phyloP scores from a whole-genome alignment of 768 basidiomycete genomes.

The Tricholoma bakamatsutake region DNA sequence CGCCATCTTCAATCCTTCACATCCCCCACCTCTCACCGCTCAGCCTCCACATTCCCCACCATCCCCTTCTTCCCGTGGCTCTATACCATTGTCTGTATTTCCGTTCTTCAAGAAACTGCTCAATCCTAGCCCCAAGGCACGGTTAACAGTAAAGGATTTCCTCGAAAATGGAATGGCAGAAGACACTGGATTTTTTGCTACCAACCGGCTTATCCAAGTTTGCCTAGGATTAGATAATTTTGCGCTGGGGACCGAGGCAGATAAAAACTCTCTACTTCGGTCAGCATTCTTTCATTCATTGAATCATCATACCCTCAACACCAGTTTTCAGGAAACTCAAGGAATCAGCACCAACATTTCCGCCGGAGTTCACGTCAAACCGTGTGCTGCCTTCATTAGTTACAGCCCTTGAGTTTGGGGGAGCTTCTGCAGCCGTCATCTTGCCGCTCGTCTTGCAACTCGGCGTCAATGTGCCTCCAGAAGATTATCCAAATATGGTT shows the following conservation, averaged over 20 bases:
- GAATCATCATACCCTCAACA: slow-evolving; percentile 2
- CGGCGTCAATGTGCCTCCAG: slow-evolving; percentile 61
- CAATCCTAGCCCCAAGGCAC: slow-evolving; percentile 80
- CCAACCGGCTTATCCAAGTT: slow-evolving; percentile 79
- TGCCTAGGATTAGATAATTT: slow-evolving; percentile 86
- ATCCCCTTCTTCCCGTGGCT: slow-evolving; percentile 65
- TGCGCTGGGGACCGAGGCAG: slow-evolving; percentile 70
- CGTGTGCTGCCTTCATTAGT: slow-evolving; percentile 86
- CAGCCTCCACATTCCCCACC: slow-evolving; percentile 77
- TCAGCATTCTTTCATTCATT: slow-evolving; percentile 19
- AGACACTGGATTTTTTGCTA: slow-evolving; percentile 76
- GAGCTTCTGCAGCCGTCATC: slow-evolving; percentile 68
- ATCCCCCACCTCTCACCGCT: slow-evolving; percentile 61
- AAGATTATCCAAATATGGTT: slow-evolving; percentile 65
- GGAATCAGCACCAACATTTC: slow-evolving; percentile 76
- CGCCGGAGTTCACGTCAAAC: slow-evolving; percentile 77
- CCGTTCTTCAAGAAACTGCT: slow-evolving; percentile 81
- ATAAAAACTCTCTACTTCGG: slow-evolving; percentile 72
- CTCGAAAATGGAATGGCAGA: slow-evolving; percentile 77
- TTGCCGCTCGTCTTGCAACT: slow-evolving; percentile 82
- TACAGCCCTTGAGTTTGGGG: slow-evolving; percentile 72
- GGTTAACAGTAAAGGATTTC: slow-evolving; percentile 72
- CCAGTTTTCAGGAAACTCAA: slow-evolving; percentile 53
- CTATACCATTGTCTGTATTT: slow-evolving; percentile 72
- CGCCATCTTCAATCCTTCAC: slow-evolving; percentile 79